phyloP scores from a whole-genome alignment of 2,329 filamentous ascomycete genomes.

The Colletotrichum shisoi region DNA sequence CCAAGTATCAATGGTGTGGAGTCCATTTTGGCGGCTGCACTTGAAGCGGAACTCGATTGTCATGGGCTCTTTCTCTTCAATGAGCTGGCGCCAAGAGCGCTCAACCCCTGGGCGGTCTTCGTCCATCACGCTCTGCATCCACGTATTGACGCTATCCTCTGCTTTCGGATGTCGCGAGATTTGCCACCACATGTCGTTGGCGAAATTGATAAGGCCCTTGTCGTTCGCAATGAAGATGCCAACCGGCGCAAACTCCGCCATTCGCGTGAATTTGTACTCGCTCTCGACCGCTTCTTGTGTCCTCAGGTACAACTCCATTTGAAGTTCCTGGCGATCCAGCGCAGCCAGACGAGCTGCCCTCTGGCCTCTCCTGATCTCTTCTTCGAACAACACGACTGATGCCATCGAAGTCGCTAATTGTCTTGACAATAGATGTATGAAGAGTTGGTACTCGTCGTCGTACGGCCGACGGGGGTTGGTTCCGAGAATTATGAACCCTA shows the following conservation, averaged over 20 bases:
- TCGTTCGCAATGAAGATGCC: constrained; percentile 86
- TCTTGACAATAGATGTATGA: constrained; percentile 75
- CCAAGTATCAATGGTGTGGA: constrained; percentile 73
- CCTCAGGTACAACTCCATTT: constrained; percentile 73
- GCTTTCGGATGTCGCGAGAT: constrained; percentile 72
- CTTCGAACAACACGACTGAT: constrained; percentile 82
- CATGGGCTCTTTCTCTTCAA: constrained; percentile 68
- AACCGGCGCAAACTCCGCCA: constrained; percentile 84
- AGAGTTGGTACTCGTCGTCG: constrained; percentile 81
- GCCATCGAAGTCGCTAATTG: constrained; percentile 82
- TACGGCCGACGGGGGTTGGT: constrained; percentile 81
- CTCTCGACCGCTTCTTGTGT: constrained; percentile 70
- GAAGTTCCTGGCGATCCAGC: constrained; percentile 78
- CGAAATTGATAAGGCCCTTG: constrained; percentile 75
- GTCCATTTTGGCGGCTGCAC: constrained; percentile 67
- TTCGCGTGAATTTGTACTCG: constrained; percentile 81
- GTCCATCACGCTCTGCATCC: constrained; percentile 75
- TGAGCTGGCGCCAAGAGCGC: constrained; percentile 68
- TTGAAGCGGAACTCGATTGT: constrained; percentile 81
- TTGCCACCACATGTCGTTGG: constrained; percentile 80
- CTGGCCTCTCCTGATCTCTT: constrained; percentile 79
- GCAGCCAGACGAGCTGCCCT: constrained; percentile 77
- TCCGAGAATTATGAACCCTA: constrained; percentile 81
- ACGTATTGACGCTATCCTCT: constrained; percentile 66
- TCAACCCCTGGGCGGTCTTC: constrained; percentile 70